Conservation (phyloP, 257 asterid genomes). For the Craterostigma plantagineum region DNA sequence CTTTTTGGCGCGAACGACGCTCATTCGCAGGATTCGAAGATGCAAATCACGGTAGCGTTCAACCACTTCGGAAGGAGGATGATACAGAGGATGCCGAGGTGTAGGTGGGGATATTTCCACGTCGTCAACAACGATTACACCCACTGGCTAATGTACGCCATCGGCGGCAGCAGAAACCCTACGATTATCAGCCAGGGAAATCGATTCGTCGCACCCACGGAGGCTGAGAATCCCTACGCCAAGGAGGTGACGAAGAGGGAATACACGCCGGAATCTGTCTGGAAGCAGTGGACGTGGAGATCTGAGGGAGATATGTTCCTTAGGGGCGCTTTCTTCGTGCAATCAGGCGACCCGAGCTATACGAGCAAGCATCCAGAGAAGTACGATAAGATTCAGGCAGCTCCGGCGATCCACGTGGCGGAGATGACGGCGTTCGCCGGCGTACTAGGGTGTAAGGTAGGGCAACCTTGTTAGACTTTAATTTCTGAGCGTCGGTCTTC, state of each 20-base stretch:
- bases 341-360: slow-evolving; percentile 24
- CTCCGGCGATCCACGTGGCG: slow-evolving; percentile 9
- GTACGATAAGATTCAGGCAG: slow-evolving; percentile 15
- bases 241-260: slow-evolving; percentile 83
- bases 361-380: slow-evolving; percentile 12
- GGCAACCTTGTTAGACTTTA: slow-evolving; percentile 15
- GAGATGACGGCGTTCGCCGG: slow-evolving; percentile 29
- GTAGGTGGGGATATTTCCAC: slow-evolving; percentile 58
- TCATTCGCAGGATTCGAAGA: slow-evolving; percentile 20
- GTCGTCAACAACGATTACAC: slow-evolving; percentile 88
- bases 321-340: slow-evolving; percentile 32
- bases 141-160: slow-evolving; percentile 88
- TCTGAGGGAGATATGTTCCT: slow-evolving; percentile 29
- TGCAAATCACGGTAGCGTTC: slow-evolving; percentile 77
- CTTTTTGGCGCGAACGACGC: slow-evolving; percentile 60
- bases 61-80: slow-evolving; percentile 77
- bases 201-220: slow-evolving; percentile 53
- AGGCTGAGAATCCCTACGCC: slow-evolving; percentile 10
- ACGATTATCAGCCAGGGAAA: slow-evolving; percentile 87
- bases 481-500: too few species aligned
- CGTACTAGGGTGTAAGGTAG: slow-evolving; percentile 16
- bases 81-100: slow-evolving; percentile 83
- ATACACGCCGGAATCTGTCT: slow-evolving; percentile 13
- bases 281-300: slow-evolving; percentile 49
- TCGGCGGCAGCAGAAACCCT: slow-evolving; percentile 72